A percentile compares a stretch with the other conserved stretches of the same genome.
Evolutionary conservation across 306 rosid genomes (phyloP).

Genomic region (Acacia crassicarpa): DNA sequence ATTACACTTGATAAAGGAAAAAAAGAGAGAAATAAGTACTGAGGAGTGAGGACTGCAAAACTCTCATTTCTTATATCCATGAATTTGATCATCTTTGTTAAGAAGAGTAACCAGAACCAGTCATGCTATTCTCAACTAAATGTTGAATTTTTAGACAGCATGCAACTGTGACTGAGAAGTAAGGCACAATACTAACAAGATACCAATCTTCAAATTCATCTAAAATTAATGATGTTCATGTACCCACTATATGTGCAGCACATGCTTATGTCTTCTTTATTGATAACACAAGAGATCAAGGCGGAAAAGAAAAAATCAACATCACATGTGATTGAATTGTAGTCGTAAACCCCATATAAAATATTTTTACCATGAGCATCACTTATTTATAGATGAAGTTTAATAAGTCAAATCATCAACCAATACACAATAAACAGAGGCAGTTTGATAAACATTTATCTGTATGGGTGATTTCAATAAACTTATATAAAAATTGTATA

Average conservation of each 20-base stretch:
- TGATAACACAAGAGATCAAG: not conserved
- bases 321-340: not conserved
- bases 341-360: not conserved
- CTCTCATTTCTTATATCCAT: constrained; percentile 64
- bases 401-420: not conserved
- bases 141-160: not conserved
- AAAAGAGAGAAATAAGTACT: not conserved
- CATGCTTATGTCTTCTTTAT: not conserved
- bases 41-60: not conserved
- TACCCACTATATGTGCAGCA: not conserved
- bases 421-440: not conserved
- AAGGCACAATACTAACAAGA: not conserved
- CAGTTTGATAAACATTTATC: not conserved
- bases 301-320: not conserved
- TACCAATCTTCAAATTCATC: not conserved
- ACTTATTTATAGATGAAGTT: not conserved
- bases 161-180: not conserved
- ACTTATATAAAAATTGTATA: not conserved
- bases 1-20: not conserved
- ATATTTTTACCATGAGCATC: not conserved
- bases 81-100: constrained; percentile 73
- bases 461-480: not conserved
- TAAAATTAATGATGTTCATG: not conserved
- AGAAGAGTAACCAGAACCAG: not conserved
- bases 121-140: not conserved